Evolutionary conservation across 257 asterid genomes (phyloP).

Genomic region (Solanum neorickii): DNA sequence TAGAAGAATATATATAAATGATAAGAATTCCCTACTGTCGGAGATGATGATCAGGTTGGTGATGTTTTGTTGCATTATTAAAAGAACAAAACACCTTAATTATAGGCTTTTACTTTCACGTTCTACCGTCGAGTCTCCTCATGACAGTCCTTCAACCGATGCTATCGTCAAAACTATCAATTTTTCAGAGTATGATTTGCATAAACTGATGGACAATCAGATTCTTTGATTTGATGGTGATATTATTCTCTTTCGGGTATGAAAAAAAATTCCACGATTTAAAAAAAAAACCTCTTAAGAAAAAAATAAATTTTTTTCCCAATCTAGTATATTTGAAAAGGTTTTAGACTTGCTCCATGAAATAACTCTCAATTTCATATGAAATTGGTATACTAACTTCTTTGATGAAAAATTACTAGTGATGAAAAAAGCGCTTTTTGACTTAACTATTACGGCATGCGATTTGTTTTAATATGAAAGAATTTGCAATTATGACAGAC

Average conservation of each 20-base stretch:
- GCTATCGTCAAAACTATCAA: neutral
- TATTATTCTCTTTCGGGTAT: neutral
- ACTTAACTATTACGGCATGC: neutral
- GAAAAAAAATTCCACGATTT: no score
- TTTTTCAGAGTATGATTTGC: neutral
- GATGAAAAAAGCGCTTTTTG: neutral
- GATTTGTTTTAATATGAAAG: neutral
- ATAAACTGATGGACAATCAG: neutral
- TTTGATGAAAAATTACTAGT: neutral
- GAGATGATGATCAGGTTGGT: neutral
- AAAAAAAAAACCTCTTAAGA: neutral
- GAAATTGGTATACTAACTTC: neutral
- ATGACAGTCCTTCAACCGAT: neutral
- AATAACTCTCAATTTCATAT: neutral
- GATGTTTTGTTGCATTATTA: no score
- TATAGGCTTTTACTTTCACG: neutral
- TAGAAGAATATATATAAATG: no score
- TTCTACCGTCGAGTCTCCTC: neutral
- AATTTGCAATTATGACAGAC: neutral
- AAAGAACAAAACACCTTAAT: neutral
- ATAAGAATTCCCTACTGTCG: neutral
- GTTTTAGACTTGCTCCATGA: neutral
- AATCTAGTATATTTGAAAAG: neutral
- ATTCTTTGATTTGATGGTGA: neutral
- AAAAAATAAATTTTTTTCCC: neutral